phyloP scores from a whole-genome alignment of 768 basidiomycete species.

The Termitomyces sp. region DNA sequence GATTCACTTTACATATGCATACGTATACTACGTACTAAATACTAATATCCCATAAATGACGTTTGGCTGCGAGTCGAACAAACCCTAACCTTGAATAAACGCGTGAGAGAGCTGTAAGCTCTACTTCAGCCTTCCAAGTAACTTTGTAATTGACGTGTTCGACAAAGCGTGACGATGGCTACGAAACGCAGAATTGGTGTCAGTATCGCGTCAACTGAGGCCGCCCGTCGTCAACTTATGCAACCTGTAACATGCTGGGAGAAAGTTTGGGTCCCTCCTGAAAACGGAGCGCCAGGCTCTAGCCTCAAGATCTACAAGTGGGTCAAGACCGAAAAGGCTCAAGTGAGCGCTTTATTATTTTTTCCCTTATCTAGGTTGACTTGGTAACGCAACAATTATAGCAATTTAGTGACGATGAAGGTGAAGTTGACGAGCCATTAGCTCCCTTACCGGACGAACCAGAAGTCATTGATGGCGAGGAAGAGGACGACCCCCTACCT shows the following conservation, averaged over 20 bases:
- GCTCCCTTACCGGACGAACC: slow-evolving; percentile 76
- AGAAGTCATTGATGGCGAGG: slow-evolving; percentile 70
- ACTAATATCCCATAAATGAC: too few species aligned
- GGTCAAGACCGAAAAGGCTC: slow-evolving; percentile 75
- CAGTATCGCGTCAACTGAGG: slow-evolving; percentile 71
- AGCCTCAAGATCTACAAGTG: slow-evolving; percentile 68
- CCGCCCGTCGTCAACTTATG: slow-evolving; percentile 81
- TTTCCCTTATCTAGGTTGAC: background rate
- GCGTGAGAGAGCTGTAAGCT: background rate
- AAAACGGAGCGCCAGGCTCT: slow-evolving; percentile 48
- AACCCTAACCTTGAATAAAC: background rate
- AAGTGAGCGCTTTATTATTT: slow-evolving; percentile 36
- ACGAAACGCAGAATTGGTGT: slow-evolving; percentile 75
- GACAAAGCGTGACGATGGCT: slow-evolving; percentile 42
- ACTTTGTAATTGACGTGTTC: background rate
- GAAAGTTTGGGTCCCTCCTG: slow-evolving; percentile 64
- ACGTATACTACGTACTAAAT: background rate
- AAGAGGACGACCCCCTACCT: slow-evolving; percentile 61
- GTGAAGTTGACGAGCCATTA: slow-evolving; percentile 71
- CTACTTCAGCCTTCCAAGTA: background rate
- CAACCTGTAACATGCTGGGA: slow-evolving; percentile 88
- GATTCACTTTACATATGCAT: background rate
- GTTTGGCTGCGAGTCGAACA: background rate
- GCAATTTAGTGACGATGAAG: slow-evolving; percentile 90
- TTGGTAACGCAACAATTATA: slow-evolving; percentile 20